Conservation (phyloP, 352 stramenopile genomes). For the Globisporangium barbulae region DNA sequence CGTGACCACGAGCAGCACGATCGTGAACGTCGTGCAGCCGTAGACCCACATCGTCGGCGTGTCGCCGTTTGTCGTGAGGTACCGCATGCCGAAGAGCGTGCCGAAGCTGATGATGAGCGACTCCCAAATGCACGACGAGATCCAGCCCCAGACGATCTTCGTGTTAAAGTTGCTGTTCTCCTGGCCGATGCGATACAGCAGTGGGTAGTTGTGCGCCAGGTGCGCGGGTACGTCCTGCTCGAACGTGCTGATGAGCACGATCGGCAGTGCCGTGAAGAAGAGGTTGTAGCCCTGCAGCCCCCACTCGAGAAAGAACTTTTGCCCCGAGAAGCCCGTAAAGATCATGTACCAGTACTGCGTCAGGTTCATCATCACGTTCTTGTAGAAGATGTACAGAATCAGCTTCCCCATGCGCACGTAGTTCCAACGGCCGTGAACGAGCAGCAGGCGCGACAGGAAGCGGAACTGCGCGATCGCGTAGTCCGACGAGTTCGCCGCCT, state of each 20-base stretch:
- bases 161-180: constrained; percentile 86
- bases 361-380: constrained; percentile 95
- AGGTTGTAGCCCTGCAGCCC: constrained; percentile 88
- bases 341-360: constrained; percentile 95
- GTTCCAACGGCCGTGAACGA: constrained; percentile 93
- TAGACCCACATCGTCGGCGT: constrained; percentile 93
- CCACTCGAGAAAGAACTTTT: constrained; percentile 88
- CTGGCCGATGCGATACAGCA: constrained; percentile 82
- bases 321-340: constrained; percentile 84
- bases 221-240: constrained; percentile 83
- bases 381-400: constrained; percentile 95
- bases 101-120: constrained; percentile 84
- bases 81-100: constrained; percentile 76
- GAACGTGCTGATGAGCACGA: constrained; percentile 79
- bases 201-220: constrained; percentile 61
- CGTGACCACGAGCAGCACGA: constrained; percentile 93
- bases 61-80: constrained; percentile 77
- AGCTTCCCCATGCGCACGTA: constrained; percentile 93
- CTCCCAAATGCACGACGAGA: constrained; percentile 80
- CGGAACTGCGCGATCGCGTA: constrained; percentile 95
- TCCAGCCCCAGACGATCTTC: constrained; percentile 80
- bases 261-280: constrained; percentile 83
- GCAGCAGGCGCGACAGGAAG: constrained; percentile 87
- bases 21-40: constrained; percentile 92
- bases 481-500: constrained; percentile 93